Base-by-base conservation (phyloP, 2,329 filamentous ascomycete species). In the Calonectria crousiana region DNA sequence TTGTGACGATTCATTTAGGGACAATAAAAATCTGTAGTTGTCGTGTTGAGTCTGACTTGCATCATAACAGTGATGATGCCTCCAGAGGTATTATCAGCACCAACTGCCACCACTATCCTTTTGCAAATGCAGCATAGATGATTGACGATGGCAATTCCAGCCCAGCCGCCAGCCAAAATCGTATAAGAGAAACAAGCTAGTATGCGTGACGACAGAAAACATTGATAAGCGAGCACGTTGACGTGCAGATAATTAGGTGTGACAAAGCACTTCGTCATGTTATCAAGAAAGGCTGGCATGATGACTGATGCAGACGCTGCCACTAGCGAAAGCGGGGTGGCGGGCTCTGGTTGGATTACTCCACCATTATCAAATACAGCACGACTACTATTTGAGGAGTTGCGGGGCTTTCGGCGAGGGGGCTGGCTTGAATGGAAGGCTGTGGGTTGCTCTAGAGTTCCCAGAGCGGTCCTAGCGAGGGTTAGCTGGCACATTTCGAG, bases 331-430 rank as follows among this genome's bases (percentile, higher is more conserved):
- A 79, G 78, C 74, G 78, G 78, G 78, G 76, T 64, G 23, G 23
- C 66, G 49, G 67, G 23, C 20, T 47, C 52, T 60, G 52, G 30
- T n/a, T 67, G 26, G 53, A 77, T 80, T 80, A 80, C 78, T 78
- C 74, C 73, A 79, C 74, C 72, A 80, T 79, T 80, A 78, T 80
- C 77, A 70, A 79, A 77, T 74, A 47, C 68, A 68, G 53, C 51
- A 65, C 49, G 60, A 28, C 49, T 38, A 69, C 67, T 58, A 18
- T 38, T 51, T 49, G 56, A 23, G 67, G 38, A 72, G 70, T 66
- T 53, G 52, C 68, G 65, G 66, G 62, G 60, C 20, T 34, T 49
- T 65, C 38, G 60, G 60, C 60, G 38, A 65, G 38, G 60, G 38
- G 41, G 60, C 41, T 65, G 41, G 56, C 56, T 62, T 62, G 56